phyloP scores from a whole-genome alignment of 805 yeast genomes.

The Saturnispora besseyi region DNA sequence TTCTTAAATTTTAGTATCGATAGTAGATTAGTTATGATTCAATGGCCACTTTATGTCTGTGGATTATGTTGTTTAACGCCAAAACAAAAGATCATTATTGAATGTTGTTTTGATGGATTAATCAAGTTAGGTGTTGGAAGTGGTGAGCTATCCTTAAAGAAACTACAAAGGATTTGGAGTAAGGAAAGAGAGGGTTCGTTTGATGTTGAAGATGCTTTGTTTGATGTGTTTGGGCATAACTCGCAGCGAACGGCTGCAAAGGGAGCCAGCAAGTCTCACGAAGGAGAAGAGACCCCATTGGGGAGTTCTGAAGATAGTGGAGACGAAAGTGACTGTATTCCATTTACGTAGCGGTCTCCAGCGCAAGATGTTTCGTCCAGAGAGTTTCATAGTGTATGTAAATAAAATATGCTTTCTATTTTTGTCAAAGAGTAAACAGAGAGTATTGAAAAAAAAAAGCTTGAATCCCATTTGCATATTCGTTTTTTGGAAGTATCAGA shows the following conservation, averaged over 20 bases:
- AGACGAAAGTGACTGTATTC: constrained; percentile 28
- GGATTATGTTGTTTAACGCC: constrained; percentile 27
- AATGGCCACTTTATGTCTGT: constrained; percentile 30
- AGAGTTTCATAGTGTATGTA: not conserved
- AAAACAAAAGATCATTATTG: constrained; percentile 26
- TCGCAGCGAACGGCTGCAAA: not conserved
- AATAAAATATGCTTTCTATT: not conserved
- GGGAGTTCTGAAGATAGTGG: not conserved
- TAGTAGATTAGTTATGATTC: constrained; percentile 29
- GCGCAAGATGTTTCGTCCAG: not conserved
- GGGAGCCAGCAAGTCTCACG: not conserved
- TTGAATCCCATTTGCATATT: not conserved
- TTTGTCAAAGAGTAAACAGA: not conserved
- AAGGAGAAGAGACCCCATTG: no score
- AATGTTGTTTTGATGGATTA: constrained; percentile 28
- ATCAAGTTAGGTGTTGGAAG: constrained; percentile 30
- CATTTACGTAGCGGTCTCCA: constrained; percentile 20
- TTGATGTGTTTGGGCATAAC: constrained; percentile 14
- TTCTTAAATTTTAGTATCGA: constrained; percentile 28
- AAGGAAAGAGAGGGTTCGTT: constrained; percentile 20
- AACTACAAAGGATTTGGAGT: constrained; percentile 26
- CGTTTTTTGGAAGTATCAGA: not conserved
- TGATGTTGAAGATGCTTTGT: constrained; percentile 19
- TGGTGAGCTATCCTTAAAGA: constrained; percentile 27
- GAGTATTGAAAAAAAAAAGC: not conserved